A percentile compares a stretch with the other conserved stretches of the same genome.
Evolutionary conservation across 2,329 filamentous ascomycete genomes (phyloP).

Genomic region (Claviceps purpurea): DNA sequence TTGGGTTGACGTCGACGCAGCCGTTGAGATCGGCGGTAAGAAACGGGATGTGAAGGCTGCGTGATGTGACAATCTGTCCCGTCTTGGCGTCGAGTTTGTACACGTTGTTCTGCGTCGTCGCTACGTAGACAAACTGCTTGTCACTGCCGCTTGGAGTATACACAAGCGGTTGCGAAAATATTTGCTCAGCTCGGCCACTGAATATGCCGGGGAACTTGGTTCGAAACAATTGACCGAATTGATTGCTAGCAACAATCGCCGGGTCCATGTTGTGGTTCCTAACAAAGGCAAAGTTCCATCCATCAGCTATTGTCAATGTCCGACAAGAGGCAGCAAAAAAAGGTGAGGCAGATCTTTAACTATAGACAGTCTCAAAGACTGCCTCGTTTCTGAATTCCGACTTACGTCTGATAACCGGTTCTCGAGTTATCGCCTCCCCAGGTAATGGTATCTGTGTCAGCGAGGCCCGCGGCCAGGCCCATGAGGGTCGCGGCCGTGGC

Average conservation of each 20-base stretch:
- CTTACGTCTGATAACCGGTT: slow-evolving; percentile 38
- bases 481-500: slow-evolving; percentile 20
- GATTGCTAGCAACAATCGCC: slow-evolving; percentile 37
- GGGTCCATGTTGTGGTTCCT: slow-evolving; percentile 52
- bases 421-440: slow-evolving; percentile 45
- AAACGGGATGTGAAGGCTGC: slow-evolving; percentile 37
- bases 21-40: slow-evolving; percentile 32
- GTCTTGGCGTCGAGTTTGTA: slow-evolving; percentile 43
- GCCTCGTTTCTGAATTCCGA: not conserved
- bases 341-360: not conserved
- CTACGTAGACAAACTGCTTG: slow-evolving; percentile 40
- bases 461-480: slow-evolving; percentile 22
- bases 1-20: slow-evolving; percentile 35
- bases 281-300: not conserved
- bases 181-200: slow-evolving; percentile 33
- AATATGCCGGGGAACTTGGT: slow-evolving; percentile 38
- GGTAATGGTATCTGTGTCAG: slow-evolving; percentile 41
- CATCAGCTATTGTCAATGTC: not conserved
- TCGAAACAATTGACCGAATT: slow-evolving; percentile 43
- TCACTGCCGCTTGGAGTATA: slow-evolving; percentile 33
- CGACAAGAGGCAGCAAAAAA: not conserved
- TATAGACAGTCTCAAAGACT: not conserved
- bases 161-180: slow-evolving; percentile 36
- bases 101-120: slow-evolving; percentile 44
- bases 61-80: slow-evolving; percentile 32